Evolutionary conservation across 495 filamentous ascomycete species (phyloP).

Genomic region (Bacidia rubella): DNA sequence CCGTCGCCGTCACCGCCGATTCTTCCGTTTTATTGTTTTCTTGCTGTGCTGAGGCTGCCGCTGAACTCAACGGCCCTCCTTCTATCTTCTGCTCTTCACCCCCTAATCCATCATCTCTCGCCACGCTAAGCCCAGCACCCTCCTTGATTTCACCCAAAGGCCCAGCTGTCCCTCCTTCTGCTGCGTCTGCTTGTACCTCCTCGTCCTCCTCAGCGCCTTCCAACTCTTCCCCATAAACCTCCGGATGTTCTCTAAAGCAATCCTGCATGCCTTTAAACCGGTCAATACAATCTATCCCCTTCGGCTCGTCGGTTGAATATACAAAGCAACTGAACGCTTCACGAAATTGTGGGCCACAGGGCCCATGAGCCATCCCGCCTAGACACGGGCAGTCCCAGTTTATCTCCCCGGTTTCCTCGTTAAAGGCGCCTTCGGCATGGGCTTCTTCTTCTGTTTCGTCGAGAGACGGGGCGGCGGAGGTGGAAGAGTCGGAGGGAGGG

Average conservation of each 20-base stretch:
- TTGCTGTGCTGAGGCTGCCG: slow-evolving; percentile 12
- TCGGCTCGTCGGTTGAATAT: slow-evolving; percentile 85
- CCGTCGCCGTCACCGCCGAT: slow-evolving; percentile 2
- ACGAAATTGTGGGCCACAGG: slow-evolving; percentile 90
- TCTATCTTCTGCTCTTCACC: slow-evolving; percentile 6
- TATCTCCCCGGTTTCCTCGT: slow-evolving; percentile 97
- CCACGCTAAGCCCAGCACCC: neutral
- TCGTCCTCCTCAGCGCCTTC: slow-evolving; percentile 23
- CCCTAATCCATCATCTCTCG: neutral
- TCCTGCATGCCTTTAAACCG: slow-evolving; percentile 99
- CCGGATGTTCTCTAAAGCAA: slow-evolving; percentile 84
- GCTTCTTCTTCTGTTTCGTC: slow-evolving; percentile 70
- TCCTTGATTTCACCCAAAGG: neutral
- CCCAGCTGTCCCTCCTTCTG: neutral
- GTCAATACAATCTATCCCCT: slow-evolving; percentile 96
- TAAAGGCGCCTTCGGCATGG: slow-evolving; percentile 77
- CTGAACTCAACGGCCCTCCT: slow-evolving; percentile 19
- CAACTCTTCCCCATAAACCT: slow-evolving; percentile 82
- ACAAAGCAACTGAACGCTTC: slow-evolving; percentile 96
- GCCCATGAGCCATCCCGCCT: slow-evolving; percentile 93
- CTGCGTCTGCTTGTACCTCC: neutral
- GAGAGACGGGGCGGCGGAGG: slow-evolving; percentile 15
- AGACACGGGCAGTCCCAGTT: slow-evolving; percentile 99
- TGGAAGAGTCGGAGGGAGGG: slow-evolving; percentile 11
- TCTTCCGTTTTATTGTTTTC: slow-evolving; percentile 6